Conservation (phyloP, 768 basidiomycete genomes). For the Dendrothele bispora region DNA sequence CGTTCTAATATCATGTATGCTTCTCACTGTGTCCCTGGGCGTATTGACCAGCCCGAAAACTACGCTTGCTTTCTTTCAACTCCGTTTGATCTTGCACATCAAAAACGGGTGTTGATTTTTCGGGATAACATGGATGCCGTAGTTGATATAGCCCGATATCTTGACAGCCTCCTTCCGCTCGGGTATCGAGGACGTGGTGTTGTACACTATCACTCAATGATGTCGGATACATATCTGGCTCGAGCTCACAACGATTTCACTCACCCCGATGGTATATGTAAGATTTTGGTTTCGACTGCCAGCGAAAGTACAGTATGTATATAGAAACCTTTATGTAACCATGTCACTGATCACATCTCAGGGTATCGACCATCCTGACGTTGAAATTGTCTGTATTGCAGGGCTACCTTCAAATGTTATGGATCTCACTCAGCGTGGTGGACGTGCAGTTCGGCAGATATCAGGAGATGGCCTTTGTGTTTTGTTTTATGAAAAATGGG, state of each 20-base stretch:
- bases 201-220: constrained; percentile 5
- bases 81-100: background rate
- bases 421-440: background rate
- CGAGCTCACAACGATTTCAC: constrained; percentile 17
- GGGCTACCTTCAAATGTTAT: background rate
- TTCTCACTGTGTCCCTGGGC: constrained; percentile 4
- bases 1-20: constrained; percentile 10
- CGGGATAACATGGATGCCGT: background rate
- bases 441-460: background rate
- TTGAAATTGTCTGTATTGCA: constrained; percentile 2
- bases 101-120: constrained; percentile 4
- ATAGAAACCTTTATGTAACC: background rate
- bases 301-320: constrained; percentile 10
- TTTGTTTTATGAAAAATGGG: constrained; percentile 1
- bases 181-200: background rate
- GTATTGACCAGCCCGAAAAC: background rate
- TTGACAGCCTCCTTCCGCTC: background rate
- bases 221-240: constrained; percentile 17
- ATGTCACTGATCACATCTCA: background rate
- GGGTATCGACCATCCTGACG: constrained; percentile 8
- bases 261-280: constrained; percentile 8
- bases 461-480: constrained; percentile 1
- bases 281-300: constrained; percentile 14
- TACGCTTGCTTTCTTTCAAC: constrained; percentile 8
- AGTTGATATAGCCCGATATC: background rate